A percentile compares a stretch with the other conserved stretches of the same genome.
phyloP scores from a whole-genome alignment of 2,329 filamentous ascomycete genomes.

The Pseudohalonectria lignicola region DNA sequence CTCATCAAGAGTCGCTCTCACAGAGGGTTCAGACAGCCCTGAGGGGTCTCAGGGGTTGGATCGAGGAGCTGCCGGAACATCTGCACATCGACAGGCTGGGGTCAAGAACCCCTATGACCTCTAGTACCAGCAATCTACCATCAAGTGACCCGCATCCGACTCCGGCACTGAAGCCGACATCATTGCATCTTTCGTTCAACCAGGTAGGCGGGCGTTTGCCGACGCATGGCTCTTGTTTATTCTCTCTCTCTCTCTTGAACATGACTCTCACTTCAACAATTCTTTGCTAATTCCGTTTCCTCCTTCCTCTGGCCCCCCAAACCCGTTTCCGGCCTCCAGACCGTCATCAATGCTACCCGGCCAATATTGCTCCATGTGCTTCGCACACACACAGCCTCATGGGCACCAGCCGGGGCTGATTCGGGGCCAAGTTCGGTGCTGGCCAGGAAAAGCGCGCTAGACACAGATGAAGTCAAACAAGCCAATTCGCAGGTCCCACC shows the following conservation, averaged over 20 bases:
- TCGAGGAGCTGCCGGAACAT: conserved; percentile 17
- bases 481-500: not conserved
- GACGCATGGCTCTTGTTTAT: too few species aligned
- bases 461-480: too few species aligned
- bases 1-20: conserved; percentile 16
- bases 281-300: too few species aligned
- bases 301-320: too few species aligned
- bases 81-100: conserved; percentile 15
- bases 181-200: conserved; percentile 2
- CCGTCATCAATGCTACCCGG: conserved; percentile 21
- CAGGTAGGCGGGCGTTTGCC: too few species aligned
- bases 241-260: too few species aligned
- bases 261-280: too few species aligned
- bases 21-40: conserved; percentile 20
- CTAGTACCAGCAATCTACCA: too few species aligned
- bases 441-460: too few species aligned
- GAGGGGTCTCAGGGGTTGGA: conserved; percentile 18
- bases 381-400: conserved; percentile 7
- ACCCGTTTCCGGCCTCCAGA: too few species aligned
- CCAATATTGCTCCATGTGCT: conserved; percentile 19
- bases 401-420: not conserved
- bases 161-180: not conserved
- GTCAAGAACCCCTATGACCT: not conserved
- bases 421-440: too few species aligned
- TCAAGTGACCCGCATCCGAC: too few species aligned